Evolutionary conservation across 768 basidiomycete genomes (phyloP).

Genomic region (Pholiota microspora): DNA sequence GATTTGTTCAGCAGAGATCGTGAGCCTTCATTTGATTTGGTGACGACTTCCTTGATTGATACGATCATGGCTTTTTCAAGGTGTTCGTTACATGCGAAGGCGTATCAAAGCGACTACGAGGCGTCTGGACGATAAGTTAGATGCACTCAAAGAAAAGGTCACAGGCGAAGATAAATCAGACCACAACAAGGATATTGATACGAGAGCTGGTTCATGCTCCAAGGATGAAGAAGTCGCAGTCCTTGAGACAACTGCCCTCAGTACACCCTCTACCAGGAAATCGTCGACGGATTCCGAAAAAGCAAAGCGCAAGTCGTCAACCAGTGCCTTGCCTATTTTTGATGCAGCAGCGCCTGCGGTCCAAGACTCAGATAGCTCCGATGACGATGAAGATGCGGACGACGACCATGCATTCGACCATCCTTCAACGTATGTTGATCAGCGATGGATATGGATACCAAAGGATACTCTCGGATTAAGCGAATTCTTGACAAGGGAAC

Average conservation of each 20-base stretch:
- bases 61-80: constrained; percentile 16
- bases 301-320: constrained; percentile 11
- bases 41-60: too few relatives aligned
- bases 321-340: constrained; percentile 16
- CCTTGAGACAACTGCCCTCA: background rate
- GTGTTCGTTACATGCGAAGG: constrained; percentile 33
- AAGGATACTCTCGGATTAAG: constrained; percentile 42
- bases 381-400: constrained; percentile 30
- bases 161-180: constrained; percentile 15
- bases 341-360: constrained; percentile 30
- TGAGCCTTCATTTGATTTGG: constrained; percentile 21
- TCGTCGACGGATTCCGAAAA: constrained; percentile 15
- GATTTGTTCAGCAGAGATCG: constrained; percentile 37
- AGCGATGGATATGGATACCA: constrained; percentile 48
- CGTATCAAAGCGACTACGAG: constrained; percentile 27
- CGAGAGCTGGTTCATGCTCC: background rate
- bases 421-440: constrained; percentile 44
- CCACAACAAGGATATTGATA: background rate
- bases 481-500: constrained; percentile 32
- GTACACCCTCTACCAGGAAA: background rate
- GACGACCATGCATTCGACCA: constrained; percentile 47
- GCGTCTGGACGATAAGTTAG: constrained; percentile 28
- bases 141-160: constrained; percentile 28
- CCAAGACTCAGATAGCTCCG: constrained; percentile 28
- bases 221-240: constrained; percentile 8